phyloP scores from a whole-genome alignment of 306 rosid genomes.

The Castanea sativa region DNA sequence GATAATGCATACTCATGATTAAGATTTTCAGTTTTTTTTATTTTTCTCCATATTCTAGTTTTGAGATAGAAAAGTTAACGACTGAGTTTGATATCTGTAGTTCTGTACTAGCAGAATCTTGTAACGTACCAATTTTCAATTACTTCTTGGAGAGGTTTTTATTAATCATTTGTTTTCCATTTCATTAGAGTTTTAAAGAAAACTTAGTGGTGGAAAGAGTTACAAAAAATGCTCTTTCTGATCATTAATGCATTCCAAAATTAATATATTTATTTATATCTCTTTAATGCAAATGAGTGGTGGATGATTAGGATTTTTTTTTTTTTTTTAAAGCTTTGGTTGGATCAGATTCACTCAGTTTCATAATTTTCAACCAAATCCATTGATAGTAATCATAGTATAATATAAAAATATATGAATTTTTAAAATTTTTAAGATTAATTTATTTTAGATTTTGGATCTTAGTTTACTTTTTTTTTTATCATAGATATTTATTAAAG shows the following conservation, averaged over 20 bases:
- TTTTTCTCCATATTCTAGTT: not conserved
- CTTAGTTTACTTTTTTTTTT: too few relatives aligned
- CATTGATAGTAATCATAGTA: too few relatives aligned
- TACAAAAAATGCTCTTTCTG: not conserved
- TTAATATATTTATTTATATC: not conserved
- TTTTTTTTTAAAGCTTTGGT: too few relatives aligned
- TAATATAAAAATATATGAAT: too few relatives aligned
- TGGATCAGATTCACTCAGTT: too few relatives aligned
- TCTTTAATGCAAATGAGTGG: not conserved
- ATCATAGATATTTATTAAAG: too few relatives aligned
- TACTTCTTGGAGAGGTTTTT: not conserved
- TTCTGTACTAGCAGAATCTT: not conserved
- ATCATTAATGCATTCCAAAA: conserved; percentile 3
- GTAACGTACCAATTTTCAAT: conserved; percentile 15
- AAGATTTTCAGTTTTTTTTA: not conserved
- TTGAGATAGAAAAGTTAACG: too few relatives aligned
- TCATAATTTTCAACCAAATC: too few relatives aligned
- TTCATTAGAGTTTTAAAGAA: conserved; percentile 17
- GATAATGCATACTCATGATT: not conserved
- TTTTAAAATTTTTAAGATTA: too few relatives aligned
- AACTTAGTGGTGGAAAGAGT: conserved; percentile 9
- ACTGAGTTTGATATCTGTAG: not conserved
- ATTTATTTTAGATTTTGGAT: too few relatives aligned
- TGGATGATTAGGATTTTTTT: too few relatives aligned
- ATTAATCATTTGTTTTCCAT: conserved; percentile 6